phyloP scores from a whole-genome alignment of 2,329 filamentous ascomycete genomes.

The Aspergillus cejpii region DNA sequence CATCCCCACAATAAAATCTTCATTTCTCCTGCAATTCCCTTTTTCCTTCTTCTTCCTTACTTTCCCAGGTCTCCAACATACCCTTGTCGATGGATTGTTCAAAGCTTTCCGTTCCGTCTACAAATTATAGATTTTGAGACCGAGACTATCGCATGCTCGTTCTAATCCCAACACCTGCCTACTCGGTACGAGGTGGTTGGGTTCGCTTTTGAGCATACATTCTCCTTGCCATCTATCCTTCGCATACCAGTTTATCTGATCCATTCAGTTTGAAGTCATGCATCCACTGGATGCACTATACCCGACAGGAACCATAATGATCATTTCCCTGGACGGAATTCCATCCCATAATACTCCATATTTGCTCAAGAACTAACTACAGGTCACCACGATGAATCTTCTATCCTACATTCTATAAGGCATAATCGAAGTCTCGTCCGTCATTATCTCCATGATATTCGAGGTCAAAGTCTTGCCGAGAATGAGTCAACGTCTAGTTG shows the following conservation, averaged over 20 bases:
- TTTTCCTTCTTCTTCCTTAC: constrained; percentile 19
- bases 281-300: neutral
- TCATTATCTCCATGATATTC: constrained; percentile 37
- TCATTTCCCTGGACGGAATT: constrained; percentile 1
- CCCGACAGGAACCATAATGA: constrained; percentile 11
- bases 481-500: constrained; percentile 27
- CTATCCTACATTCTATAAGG: constrained; percentile 15
- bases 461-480: constrained; percentile 44
- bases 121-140: constrained; percentile 41
- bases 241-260: too few relatives aligned
- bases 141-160: constrained; percentile 37
- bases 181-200: constrained; percentile 29
- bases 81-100: constrained; percentile 37
- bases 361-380: constrained; percentile 6
- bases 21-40: constrained; percentile 16
- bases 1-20: constrained; percentile 10
- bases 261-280: neutral
- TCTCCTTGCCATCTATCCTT: too few relatives aligned
- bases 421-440: constrained; percentile 43
- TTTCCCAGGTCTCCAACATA: constrained; percentile 41
- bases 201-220: constrained; percentile 44
- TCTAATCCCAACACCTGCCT: constrained; percentile 39
- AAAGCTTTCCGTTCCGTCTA: constrained; percentile 28
- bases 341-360: neutral
- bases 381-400: neutral